Percentiles rank a stretch among this genome's conserved stretches.
These are phyloP conservation scores for Paecilomyces dactylethromorphus DNA, from an alignment of 2,329 filamentous ascomycete species.

Conservation along the genomic window DNA sequence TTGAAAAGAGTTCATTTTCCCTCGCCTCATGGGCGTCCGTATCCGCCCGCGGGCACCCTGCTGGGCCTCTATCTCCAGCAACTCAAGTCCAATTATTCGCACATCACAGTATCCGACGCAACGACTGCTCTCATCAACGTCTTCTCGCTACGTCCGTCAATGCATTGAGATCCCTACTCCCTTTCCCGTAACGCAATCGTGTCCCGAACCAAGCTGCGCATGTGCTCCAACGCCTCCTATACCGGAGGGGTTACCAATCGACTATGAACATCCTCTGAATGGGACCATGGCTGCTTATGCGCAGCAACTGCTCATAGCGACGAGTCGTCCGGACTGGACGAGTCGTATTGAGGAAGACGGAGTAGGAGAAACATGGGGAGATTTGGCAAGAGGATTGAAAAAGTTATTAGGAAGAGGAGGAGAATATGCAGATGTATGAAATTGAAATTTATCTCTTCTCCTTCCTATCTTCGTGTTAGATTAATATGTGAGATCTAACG, in stretches of 20 bases:
- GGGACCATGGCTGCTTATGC: slow-evolving; percentile 72
- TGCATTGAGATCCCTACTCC: slow-evolving; percentile 32
- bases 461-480: neutral
- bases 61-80: neutral
- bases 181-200: slow-evolving; percentile 48
- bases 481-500: neutral
- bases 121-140: neutral
- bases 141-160: slow-evolving; percentile 4
- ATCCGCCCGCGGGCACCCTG: neutral
- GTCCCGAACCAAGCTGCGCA: slow-evolving; percentile 68
- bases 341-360: slow-evolving; percentile 81
- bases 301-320: slow-evolving; percentile 78
- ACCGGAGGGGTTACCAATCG: slow-evolving; percentile 66
- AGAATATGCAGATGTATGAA: slow-evolving; percentile 54
- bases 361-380: slow-evolving; percentile 37
- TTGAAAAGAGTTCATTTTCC: neutral
- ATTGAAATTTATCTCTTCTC: neutral
- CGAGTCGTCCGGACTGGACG: slow-evolving; percentile 72
- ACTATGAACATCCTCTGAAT: slow-evolving; percentile 62
- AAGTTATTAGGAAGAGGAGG: slow-evolving; percentile 58
- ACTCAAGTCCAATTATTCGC: neutral
- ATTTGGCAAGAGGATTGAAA: slow-evolving; percentile 62
- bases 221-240: slow-evolving; percentile 68
- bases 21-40: neutral
- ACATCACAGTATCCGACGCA: neutral